phyloP scores from a whole-genome alignment of 768 basidiomycete genomes.

The Collybia mongolica region DNA sequence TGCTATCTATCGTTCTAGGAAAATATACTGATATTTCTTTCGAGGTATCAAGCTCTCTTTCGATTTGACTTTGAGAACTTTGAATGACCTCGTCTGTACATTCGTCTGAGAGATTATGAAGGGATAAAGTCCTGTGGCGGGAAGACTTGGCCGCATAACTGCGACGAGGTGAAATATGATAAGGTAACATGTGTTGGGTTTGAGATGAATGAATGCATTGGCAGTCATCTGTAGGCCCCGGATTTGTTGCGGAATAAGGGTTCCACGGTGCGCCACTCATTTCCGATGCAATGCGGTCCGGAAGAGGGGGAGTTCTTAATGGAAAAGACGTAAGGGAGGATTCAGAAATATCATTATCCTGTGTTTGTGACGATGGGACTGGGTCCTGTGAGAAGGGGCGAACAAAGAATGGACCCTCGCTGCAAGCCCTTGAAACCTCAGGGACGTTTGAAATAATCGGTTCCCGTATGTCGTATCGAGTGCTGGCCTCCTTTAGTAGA shows the following conservation, averaged over 20 bases:
- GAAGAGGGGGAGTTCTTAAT: conserved; percentile 3
- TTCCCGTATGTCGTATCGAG: neutral
- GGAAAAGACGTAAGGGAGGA: neutral
- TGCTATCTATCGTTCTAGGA: neutral
- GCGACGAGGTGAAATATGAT: conserved; percentile 20
- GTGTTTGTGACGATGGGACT: conserved; percentile 38
- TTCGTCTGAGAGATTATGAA: conserved; percentile 4
- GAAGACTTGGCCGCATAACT: conserved; percentile 3
- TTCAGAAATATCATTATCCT: conserved; percentile 15
- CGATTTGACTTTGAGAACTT: conserved; percentile 44
- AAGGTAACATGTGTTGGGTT: conserved; percentile 25
- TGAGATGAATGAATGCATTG: conserved; percentile 33
- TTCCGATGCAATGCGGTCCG: neutral
- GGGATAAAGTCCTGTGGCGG: neutral
- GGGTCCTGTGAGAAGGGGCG: conserved; percentile 4
- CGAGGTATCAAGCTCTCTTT: conserved; percentile 30
- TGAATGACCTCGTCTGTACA: conserved; percentile 32
- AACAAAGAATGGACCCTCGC: neutral
- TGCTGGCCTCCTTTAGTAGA: neutral
- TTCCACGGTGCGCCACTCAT: no score
- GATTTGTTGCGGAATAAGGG: neutral
- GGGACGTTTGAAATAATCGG: neutral
- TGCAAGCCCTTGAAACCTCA: neutral
- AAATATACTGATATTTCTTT: conserved; percentile 4
- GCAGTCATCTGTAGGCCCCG: conserved; percentile 10